A percentile compares a stretch with the other conserved stretches of the same genome.
Conservation (phyloP, 306 rosid genomes). For the Ammopiptanthus mongolicus region DNA sequence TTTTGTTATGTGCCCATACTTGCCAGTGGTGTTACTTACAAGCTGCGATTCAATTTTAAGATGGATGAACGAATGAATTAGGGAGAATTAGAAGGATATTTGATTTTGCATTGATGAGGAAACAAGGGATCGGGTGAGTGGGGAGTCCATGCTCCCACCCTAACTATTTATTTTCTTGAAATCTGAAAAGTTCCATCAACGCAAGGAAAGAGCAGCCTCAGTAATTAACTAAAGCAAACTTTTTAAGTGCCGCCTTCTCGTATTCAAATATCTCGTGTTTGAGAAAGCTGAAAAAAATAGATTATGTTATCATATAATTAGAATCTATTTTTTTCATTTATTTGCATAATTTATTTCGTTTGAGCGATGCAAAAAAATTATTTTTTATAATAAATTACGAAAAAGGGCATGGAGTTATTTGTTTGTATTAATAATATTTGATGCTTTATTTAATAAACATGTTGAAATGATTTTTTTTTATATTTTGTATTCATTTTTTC, state of each 20-base stretch:
- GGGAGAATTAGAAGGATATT: neutral
- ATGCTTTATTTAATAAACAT: too few relatives aligned
- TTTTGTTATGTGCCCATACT: neutral
- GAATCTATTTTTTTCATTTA: too few relatives aligned
- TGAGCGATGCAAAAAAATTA: too few relatives aligned
- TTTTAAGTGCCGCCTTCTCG: neutral
- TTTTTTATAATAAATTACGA: too few relatives aligned
- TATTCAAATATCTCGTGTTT: neutral
- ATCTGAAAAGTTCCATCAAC: neutral
- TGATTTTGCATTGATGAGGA: neutral
- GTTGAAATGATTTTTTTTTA: too few relatives aligned
- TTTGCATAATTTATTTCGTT: too few relatives aligned
- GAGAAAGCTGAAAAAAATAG: too few relatives aligned
- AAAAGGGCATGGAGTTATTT: too few relatives aligned
- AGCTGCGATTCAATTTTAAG: neutral
- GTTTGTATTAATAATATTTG: too few relatives aligned
- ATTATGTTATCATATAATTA: too few relatives aligned
- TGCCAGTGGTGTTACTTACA: neutral
- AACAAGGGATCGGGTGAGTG: neutral
- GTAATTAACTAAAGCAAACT: neutral
- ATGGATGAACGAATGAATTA: neutral
- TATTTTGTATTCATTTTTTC: too few relatives aligned
- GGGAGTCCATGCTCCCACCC: neutral
- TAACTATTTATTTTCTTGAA: neutral
- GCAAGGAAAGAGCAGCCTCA: neutral